A percentile compares a stretch with the other conserved stretches of the same genome.
Conservation (phyloP, 2,329 filamentous ascomycete species). For the Coccinonectria pachysandricola region DNA sequence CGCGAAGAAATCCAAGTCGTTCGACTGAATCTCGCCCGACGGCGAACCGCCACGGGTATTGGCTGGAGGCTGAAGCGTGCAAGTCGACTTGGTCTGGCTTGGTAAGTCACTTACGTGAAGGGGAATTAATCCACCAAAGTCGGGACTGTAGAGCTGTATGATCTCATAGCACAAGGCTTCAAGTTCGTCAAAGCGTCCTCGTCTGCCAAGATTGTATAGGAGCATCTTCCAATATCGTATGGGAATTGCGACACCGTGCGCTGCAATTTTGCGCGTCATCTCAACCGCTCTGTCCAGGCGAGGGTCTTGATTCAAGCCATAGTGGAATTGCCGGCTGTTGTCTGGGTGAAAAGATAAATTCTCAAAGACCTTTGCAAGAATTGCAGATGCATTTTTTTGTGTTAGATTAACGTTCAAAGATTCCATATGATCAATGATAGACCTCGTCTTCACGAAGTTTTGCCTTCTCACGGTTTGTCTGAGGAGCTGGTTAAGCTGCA, state of each 20-base stretch:
- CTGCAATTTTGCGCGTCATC: conserved; percentile 18
- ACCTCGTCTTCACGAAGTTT: conserved; percentile 14
- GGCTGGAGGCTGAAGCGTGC: background rate
- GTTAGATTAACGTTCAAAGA: conserved; percentile 17
- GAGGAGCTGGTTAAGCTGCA: conserved; percentile 16
- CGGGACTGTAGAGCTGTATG: conserved; percentile 27
- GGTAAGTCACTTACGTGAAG: conserved; percentile 36
- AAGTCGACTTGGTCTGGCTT: too few relatives aligned
- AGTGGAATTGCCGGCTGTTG: conserved; percentile 4
- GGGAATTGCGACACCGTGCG: conserved; percentile 26
- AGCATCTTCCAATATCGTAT: conserved; percentile 32
- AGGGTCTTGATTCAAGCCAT: conserved; percentile 9
- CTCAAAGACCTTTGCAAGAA: conserved; percentile 18
- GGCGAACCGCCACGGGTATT: background rate
- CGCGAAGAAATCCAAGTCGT: too few relatives aligned
- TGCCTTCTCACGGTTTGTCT: conserved; percentile 4
- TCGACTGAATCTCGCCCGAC: background rate
- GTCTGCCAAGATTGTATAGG: conserved; percentile 32
- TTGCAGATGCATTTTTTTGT: conserved; percentile 16
- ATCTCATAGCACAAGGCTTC: conserved; percentile 34
- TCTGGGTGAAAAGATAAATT: conserved; percentile 20
- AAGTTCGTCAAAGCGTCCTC: conserved; percentile 34
- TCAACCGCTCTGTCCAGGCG: conserved; percentile 23
- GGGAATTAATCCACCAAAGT: conserved; percentile 26
- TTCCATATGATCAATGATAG: conserved; percentile 24